Evolutionary conservation across 208 protist genomes (phyloP), one percentile per base, ranked within the genome.

Genomic region (Crithidia mellificae): DNA sequence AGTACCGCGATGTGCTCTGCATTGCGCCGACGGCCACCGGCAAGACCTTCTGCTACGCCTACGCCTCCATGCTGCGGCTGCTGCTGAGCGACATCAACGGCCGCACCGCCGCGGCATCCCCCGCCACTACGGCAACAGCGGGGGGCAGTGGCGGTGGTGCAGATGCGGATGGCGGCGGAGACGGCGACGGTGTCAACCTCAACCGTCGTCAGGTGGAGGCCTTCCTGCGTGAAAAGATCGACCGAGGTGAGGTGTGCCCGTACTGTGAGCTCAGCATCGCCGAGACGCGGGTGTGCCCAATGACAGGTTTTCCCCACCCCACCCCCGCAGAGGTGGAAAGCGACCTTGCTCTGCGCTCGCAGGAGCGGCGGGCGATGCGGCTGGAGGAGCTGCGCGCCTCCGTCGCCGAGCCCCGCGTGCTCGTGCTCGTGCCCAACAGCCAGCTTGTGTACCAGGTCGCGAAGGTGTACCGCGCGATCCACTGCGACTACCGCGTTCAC

Each of bases 1-100:
- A 93, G 61, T 72, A 88, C 30, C 71, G 84, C 20, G 95, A 98
- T 73, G 25, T 96, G 46, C 75, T 97, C 34, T 92, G 81, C 61
- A 81, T 96, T 43, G 80, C 95, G 19, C 86, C 90, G 0, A 96
- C 95, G 5, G 88, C 91, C 11, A 94, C 90, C 17, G 95, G 95
- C n/a, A 98, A 97, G 68, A 97, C 93, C 11, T 78, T 97, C 32
- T 81, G 83, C 39, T 97, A 96, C 76, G 81, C 82, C n/a, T 84
- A 97, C 66, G 87, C 93, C 11, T 72, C 79, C 15, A 68, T 97
- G 43, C 59, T 96, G 64, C 78, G 85, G 46, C 59, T 97, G 17
- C 49, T 84, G 39, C 41, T 87, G 43, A 67, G 78, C 56, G 75
- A 77, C 38, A 72, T 69, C 36, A 58, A 32, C 15, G 68, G 49